Conservation (phyloP, 1,284 basidiomycete species). For the Serendipita sp. region DNA sequence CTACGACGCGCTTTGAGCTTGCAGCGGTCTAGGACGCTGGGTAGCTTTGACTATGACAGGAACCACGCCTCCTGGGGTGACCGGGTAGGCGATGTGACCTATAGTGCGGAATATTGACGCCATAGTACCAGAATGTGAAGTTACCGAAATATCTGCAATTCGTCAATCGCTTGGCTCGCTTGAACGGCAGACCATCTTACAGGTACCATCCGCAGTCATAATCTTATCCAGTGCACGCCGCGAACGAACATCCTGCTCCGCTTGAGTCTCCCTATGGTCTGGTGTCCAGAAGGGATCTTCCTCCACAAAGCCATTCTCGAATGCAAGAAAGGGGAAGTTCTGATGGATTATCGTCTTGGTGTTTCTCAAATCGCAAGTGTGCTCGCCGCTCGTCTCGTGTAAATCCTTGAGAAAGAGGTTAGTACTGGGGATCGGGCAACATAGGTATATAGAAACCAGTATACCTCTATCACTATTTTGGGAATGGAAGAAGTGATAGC, state of each 20-base stretch:
- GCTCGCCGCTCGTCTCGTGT: slow-evolving; percentile 54
- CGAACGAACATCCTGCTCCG: slow-evolving; percentile 40
- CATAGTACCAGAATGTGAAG: slow-evolving; percentile 48
- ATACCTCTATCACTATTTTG: slow-evolving; percentile 26
- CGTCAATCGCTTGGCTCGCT: background rate
- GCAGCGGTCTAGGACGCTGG: background rate
- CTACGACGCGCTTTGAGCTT: background rate
- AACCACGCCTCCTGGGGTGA: slow-evolving; percentile 42
- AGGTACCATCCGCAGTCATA: slow-evolving; percentile 37
- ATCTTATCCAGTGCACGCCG: slow-evolving; percentile 44
- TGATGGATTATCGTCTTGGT: slow-evolving; percentile 37
- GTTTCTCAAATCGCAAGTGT: slow-evolving; percentile 60
- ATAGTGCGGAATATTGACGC: slow-evolving; percentile 35
- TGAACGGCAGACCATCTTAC: slow-evolving; percentile 26
- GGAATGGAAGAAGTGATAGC: slow-evolving; percentile 17
- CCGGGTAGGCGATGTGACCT: slow-evolving; percentile 28
- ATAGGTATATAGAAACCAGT: slow-evolving; percentile 19
- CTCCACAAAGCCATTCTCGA: slow-evolving; percentile 59
- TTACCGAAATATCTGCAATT: slow-evolving; percentile 43
- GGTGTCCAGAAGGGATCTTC: slow-evolving; percentile 56
- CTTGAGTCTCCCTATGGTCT: slow-evolving; percentile 48
- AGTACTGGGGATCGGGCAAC: background rate
- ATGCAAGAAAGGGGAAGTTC: slow-evolving; percentile 44
- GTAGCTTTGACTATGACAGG: background rate
- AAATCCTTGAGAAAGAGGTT: slow-evolving; percentile 30